phyloP scores from a whole-genome alignment of 805 yeast genomes.

The Candida sakaeoensis region DNA sequence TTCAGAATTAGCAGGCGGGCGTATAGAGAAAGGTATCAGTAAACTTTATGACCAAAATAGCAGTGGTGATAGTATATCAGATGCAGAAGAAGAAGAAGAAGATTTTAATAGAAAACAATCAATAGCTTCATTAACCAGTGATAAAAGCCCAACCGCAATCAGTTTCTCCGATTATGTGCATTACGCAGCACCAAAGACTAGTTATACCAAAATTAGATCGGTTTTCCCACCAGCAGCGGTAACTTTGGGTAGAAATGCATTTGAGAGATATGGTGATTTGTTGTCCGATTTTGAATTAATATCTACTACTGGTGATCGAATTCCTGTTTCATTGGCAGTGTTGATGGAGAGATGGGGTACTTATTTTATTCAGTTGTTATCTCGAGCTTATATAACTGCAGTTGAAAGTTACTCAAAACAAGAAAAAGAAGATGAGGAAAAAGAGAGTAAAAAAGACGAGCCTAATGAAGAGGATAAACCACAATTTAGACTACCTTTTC shows the following conservation, averaged over 20 bases:
- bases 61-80: background rate
- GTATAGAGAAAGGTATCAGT: constrained; percentile 18
- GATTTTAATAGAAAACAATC: constrained; percentile 17
- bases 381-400: constrained; percentile 63
- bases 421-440: constrained; percentile 12
- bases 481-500: constrained; percentile 67
- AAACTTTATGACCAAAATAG: constrained; percentile 12
- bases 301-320: constrained; percentile 65
- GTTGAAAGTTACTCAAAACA: constrained; percentile 35
- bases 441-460: constrained; percentile 8
- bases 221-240: constrained; percentile 76
- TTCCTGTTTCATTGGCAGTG: constrained; percentile 57
- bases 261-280: constrained; percentile 60
- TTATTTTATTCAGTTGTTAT: constrained; percentile 57
- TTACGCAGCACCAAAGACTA: constrained; percentile 69
- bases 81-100: constrained; percentile 8
- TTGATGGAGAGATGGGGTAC: constrained; percentile 76
- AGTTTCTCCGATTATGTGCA: constrained; percentile 69
- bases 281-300: constrained; percentile 71
- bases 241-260: constrained; percentile 71
- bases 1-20: constrained; percentile 35
- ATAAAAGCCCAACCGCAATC: constrained; percentile 23
- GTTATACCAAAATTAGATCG: constrained; percentile 61
- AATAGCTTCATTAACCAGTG: constrained; percentile 17
- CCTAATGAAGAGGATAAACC: constrained; percentile 28